Evolutionary conservation across 352 stramenopile genomes (phyloP).

Genomic region (Phytophthora megakarya): DNA sequence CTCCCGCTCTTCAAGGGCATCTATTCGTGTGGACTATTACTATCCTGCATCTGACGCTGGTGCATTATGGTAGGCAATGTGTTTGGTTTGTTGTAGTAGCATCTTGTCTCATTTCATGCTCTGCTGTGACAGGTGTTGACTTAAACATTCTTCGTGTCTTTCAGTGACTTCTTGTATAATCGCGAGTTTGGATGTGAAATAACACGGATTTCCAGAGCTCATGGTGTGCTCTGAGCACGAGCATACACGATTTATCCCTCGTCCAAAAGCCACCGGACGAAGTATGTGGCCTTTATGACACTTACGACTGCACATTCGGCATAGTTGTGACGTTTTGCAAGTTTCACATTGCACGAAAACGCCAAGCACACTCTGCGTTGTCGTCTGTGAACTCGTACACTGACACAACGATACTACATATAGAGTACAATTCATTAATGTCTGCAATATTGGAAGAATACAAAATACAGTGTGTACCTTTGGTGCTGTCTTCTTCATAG

Average conservation of each 20-base stretch:
- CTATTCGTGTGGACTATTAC: slow-evolving; percentile 38
- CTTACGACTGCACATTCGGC: slow-evolving; percentile 51
- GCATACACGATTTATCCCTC: slow-evolving; percentile 9
- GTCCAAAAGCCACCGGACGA: slow-evolving; percentile 21
- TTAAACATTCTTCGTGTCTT: slow-evolving; percentile 21
- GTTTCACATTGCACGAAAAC: slow-evolving; percentile 56
- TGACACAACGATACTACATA: slow-evolving; percentile 28
- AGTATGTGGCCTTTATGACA: slow-evolving; percentile 54
- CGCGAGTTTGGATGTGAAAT: slow-evolving; percentile 13
- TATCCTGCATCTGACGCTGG: slow-evolving; percentile 33
- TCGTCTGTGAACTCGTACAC: slow-evolving; percentile 51
- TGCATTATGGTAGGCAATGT: slow-evolving; percentile 34
- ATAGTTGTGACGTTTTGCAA: slow-evolving; percentile 50
- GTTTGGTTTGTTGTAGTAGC: background rate
- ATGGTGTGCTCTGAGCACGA: slow-evolving; percentile 8
- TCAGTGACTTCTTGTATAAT: slow-evolving; percentile 13
- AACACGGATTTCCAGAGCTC: slow-evolving; percentile 3
- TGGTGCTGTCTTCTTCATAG: slow-evolving; percentile 17
- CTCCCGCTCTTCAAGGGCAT: slow-evolving; percentile 18
- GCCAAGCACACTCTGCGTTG: slow-evolving; percentile 31
- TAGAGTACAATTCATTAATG: slow-evolving; percentile 3
- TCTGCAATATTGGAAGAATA: background rate
- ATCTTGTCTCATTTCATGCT: background rate
- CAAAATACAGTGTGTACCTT: slow-evolving; percentile 8
- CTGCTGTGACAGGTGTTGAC: slow-evolving; percentile 9